Evolutionary conservation across 331 rosid species (phyloP), one percentile per base, ranked within the genome.

Genomic region (Cydonia oblonga): DNA sequence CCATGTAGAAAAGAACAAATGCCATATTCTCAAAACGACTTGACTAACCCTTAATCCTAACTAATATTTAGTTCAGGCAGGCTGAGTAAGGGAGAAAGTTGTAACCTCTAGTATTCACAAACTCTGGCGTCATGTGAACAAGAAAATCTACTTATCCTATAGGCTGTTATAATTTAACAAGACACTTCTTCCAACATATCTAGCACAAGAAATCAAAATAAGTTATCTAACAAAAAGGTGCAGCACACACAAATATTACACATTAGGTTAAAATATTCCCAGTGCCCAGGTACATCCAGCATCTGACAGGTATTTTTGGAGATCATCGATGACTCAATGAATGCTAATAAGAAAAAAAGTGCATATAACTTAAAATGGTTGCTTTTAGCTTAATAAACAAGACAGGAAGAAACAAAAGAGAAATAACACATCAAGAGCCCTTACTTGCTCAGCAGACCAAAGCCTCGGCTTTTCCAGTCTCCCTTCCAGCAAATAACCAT

Each of bases 371-470:
- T 49, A n/a, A 66, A 56, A n/a, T 60, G 24, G 46, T 6, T 49
- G 54, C 54, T 16, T 32, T 64, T 18, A 71, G 16, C 58, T 68
- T 22, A 58, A 57, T n/a, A 42, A 18, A 81, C 26, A 72, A 58
- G 18, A 7, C 16, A 57, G 71, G 51, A 60, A 54, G 44, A 66
- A 18, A 66, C 25, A 62, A 62, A 32, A 69, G n/a, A 38, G 68
- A 26, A 68, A 22, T 9, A 78, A 57, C 26, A 30, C 74, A 66
- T 20, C 35, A 35, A 78, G 56, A 23, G 72, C 73, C 72, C 89
- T 79, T 67, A 93, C 98, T 66, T 91, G 84, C 89, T 91, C 97
- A 28, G 98, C 96, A 69, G 98, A 93, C 98, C 98, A 91, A 79
- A 87, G 92, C 84, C 79, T 89, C 59, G 98, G 96, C 58, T 72